These are phyloP conservation scores for Gaeumannomyces sp. DNA, from an alignment of 2,329 filamentous ascomycete species.

Conservation along the genomic window DNA sequence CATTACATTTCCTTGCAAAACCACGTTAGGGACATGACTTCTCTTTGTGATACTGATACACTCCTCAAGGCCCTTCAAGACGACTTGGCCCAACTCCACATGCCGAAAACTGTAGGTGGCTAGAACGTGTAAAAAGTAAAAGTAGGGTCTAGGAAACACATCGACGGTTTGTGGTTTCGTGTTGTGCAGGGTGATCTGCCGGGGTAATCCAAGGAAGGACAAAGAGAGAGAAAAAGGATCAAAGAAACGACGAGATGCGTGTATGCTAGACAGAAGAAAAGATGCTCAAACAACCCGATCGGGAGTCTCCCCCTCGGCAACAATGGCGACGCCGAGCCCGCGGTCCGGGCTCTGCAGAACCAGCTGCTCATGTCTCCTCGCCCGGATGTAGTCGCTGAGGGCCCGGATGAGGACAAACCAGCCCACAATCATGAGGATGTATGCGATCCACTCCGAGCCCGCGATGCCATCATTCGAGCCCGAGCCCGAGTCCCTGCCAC, in stretches of 20 bases:
- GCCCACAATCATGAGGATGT: conserved; percentile 90
- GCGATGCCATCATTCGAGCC: conserved; percentile 49
- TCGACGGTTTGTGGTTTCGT: too few species aligned
- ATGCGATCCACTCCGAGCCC: conserved; percentile 82
- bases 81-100: too few species aligned
- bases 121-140: too few species aligned
- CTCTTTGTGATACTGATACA: too few species aligned
- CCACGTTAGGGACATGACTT: too few species aligned
- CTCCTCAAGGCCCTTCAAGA: too few species aligned
- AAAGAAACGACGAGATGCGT: background rate
- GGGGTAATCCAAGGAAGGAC: background rate
- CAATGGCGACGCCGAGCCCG: conserved; percentile 75
- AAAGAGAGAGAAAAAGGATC: conserved; percentile 4
- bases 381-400: conserved; percentile 84
- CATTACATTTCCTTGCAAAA: too few species aligned
- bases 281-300: conserved; percentile 63
- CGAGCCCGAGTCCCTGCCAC: conserved; percentile 31
- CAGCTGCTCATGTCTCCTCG: conserved; percentile 83
- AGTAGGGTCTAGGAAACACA: too few species aligned
- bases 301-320: conserved; percentile 75
- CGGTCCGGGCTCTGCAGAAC: conserved; percentile 90
- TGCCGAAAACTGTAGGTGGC: too few species aligned
- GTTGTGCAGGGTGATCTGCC: too few species aligned
- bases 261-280: conserved; percentile 7
- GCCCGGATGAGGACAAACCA: conserved; percentile 97